Evolutionary conservation across 2,329 filamentous ascomycete genomes (phyloP), one percentile per base, ranked within the genome.

Genomic region (Hymenotorrendiella dingleyae): DNA sequence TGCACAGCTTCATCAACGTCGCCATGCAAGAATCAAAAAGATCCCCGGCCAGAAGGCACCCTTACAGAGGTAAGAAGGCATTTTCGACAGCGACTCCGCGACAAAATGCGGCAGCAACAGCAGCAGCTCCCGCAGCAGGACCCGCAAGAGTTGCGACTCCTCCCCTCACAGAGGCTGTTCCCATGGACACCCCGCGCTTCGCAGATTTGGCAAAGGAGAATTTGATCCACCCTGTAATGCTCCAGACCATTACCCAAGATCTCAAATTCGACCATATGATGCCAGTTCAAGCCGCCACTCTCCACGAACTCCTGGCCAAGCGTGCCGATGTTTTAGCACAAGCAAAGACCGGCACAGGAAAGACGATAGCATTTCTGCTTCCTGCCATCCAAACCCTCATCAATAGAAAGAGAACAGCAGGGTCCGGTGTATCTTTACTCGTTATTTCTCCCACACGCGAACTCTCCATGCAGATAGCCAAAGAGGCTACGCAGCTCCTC

Each of bases 271-370:
- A 84, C 37, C 78, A 71, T 29, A 97, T 98, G 93, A 97, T 91
- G 17, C 84, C 93, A 17, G 91, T 98, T 11, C 93, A 98, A 65
- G 73, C 79, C 36, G 76, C 82, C 61, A 94, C 91, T 10, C 89
- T 98, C 60, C 79, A 79, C 46, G 76, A 86, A 43, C 86, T 86
- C 4, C 69, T 97, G 30, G 78, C 80, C 21, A 53, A 61, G 53
- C 90, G 93, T 17, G 77, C 33, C 6, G 55, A 47, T 58, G 87
- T 84, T 55, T 74, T 97, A 53, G 93, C 91, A 35, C 93, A 97
- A 69, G 93, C 93, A 46, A 95, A 87, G 68, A 98, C 93, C 7
- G 93, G 93, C 62, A 97, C 93, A 4, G 93, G 93, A 62, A 98
- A 98, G 69, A 98, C 93, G 0, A 69, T 97, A 44, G 93, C 87